Evolutionary conservation across 2,329 filamentous ascomycete genomes (phyloP), one percentile per base, ranked within the genome.

Genomic region (Eutypella sp.): DNA sequence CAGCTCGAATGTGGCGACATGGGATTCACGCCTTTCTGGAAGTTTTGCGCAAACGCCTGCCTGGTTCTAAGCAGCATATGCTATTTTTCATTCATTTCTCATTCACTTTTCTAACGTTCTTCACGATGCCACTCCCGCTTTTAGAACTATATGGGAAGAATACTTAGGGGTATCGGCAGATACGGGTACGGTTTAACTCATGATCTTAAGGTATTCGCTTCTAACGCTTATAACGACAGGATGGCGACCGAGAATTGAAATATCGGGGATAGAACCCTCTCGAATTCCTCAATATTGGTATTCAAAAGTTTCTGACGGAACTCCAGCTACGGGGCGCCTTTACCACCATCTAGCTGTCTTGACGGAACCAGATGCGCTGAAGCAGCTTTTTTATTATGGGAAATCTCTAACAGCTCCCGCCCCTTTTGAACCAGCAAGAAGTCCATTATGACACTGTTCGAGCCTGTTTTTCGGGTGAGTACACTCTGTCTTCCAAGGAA

Each of bases 401-500:
- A 44, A 39, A 25, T 44, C 42, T 0, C 71, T 92, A 0, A 87
- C 81, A 22, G 86, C 86, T 0, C 71, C 79, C 0, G 73, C 81
- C 2, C 82, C 83, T 0, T 92, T 92, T 47, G 60, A 65, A 0
- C 83, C 81, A n/a, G 81, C 85, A 0, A 77, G 5, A 85, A 89
- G 41, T 87, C 78, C 1, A 81, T 91, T 31, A 72, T 84, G 60
- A 88, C 84, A 0, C 63, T 91, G 0, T 84, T 90, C 42, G 77
- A 83, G 3, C 80, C 80, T 0, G 65, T 83, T 0, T 53, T 84
- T 4, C 67, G 47, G 22, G 53, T 57, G 0, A 48, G 29, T 31
- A n/a, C n/a, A n/a, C n/a, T n/a, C n/a, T n/a, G n/a, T n/a, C n/a
- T n/a, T n/a, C n/a, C n/a, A n/a, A n/a, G n/a, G n/a, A n/a, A n/a